Base-by-base conservation (phyloP, 164 flowering plant genomes). In the Kalanchoe fedtschenkoi region DNA sequence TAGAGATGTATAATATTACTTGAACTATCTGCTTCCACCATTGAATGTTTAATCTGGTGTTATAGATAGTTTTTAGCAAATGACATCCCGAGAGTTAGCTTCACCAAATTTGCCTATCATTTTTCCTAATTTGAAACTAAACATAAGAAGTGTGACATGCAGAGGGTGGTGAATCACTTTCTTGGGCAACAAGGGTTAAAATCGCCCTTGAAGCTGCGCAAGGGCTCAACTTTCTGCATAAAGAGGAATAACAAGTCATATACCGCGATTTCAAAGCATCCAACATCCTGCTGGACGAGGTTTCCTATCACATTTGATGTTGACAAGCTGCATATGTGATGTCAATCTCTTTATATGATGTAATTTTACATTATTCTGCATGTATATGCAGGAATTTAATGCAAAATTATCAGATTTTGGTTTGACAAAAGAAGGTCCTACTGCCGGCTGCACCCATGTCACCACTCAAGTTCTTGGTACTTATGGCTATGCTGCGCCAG, bases 351-450 rank as follows among this genome's bases (percentile, higher is more conserved):
- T 24, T 43, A 9, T 46, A 11, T 47, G 21, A 15, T 8, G 14
- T 59, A 19, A 28, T 14, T 39, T 21, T 1, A 19, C 17, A 21
- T 41, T 30, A 11, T 32, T 1, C 17, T 33, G 19, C 30, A 15
- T 35, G 35, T 22, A 39, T 34, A 30, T 46, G 66, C 72, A 82
- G 86, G 81, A 76, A 13, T 82, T 71, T 58, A 76, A 82, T 63
- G 81, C 84, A 51, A 82, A 80, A 47, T 82, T 82, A 55, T 78
- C 87, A 22, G 84, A 82, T 42, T 82, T 82, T 70, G 83, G 87
- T 11, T 69, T 80, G 66, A 82, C 87, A 39, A 80, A 80, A 69
- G 82, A 71, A 46, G 87, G 84, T 7, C 87, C 83, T 6, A 80
- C 82, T 44, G 83, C 77, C 26, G 84, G 75, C 55, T 71, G 55